These are phyloP conservation scores for Geosmithia flava DNA, from an alignment of 2,329 filamentous ascomycete genomes.

Conservation along the genomic window DNA sequence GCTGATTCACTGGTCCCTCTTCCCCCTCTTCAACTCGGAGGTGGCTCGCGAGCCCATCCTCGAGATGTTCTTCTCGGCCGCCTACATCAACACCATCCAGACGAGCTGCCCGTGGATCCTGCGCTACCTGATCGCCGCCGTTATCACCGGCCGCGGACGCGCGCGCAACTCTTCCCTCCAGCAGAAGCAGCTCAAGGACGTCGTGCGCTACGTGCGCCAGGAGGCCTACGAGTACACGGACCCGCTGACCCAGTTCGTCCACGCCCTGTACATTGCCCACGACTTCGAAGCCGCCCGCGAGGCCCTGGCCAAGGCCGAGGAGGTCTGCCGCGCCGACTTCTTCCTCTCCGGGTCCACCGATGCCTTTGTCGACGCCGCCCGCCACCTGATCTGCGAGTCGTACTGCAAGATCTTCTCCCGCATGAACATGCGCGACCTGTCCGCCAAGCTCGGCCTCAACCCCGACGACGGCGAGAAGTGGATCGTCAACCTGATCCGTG, in stretches of 20 bases:
- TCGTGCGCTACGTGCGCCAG: slow-evolving; percentile 89
- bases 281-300: slow-evolving; percentile 89
- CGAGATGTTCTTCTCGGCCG: slow-evolving; percentile 92
- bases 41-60: slow-evolving; percentile 79
- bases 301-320: slow-evolving; percentile 77
- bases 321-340: slow-evolving; percentile 87
- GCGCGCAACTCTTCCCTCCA: slow-evolving; percentile 73
- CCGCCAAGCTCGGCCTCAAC: slow-evolving; percentile 78
- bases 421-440: slow-evolving; percentile 96
- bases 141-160: slow-evolving; percentile 84
- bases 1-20: slow-evolving; percentile 96
- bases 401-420: slow-evolving; percentile 99
- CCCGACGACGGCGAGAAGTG: slow-evolving; percentile 98
- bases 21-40: slow-evolving; percentile 98
- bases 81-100: slow-evolving; percentile 99
- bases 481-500: slow-evolving; percentile 98
- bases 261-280: slow-evolving; percentile 79
- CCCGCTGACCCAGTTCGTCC: slow-evolving; percentile 91
- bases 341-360: slow-evolving; percentile 82
- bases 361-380: slow-evolving; percentile 82
- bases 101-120: slow-evolving; percentile 94
- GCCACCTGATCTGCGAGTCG: slow-evolving; percentile 94
- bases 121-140: slow-evolving; percentile 83
- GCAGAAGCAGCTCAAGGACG: slow-evolving; percentile 97
- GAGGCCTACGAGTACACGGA: slow-evolving; percentile 97